Conservation (phyloP, 1,284 basidiomycete genomes). For the Rhodotorula sp. region DNA sequence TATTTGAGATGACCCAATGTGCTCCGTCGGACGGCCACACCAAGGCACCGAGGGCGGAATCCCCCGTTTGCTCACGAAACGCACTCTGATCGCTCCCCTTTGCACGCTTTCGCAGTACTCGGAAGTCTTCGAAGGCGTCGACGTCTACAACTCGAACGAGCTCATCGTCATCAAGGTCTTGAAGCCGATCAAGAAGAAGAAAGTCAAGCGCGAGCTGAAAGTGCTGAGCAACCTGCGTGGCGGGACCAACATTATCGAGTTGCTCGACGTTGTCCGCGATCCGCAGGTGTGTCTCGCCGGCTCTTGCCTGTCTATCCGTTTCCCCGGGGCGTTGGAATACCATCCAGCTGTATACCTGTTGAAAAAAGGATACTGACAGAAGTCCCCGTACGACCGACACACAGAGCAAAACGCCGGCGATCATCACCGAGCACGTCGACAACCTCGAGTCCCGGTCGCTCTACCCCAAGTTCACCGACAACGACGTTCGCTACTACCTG, state of each 20-base stretch:
- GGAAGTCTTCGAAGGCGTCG: slow-evolving; percentile 96
- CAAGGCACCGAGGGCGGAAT: too few relatives aligned
- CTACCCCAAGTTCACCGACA: slow-evolving; percentile 84
- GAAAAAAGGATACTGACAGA: too few relatives aligned
- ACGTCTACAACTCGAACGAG: slow-evolving; percentile 78
- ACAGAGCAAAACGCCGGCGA: slow-evolving; percentile 89
- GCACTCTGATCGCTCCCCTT: too few relatives aligned
- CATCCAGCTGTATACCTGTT: too few relatives aligned
- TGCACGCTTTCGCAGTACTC: slow-evolving; percentile 59
- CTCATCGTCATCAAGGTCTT: slow-evolving; percentile 99
- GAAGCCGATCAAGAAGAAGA: slow-evolving; percentile 92
- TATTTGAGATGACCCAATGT: too few relatives aligned
- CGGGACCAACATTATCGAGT: slow-evolving; percentile 79
- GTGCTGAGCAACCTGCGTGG: slow-evolving; percentile 95
- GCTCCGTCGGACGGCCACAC: too few relatives aligned
- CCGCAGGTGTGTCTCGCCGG: slow-evolving; percentile 53
- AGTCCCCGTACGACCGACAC: too few relatives aligned
- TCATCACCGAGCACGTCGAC: slow-evolving; percentile 82
- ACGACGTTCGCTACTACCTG: slow-evolving; percentile 97
- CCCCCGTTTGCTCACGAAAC: too few relatives aligned
- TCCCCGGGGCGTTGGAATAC: too few relatives aligned
- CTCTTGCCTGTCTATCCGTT: background rate
- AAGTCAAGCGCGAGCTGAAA: slow-evolving; percentile 73
- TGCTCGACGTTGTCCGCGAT: slow-evolving; percentile 94
- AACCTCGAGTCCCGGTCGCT: slow-evolving; percentile 97